A percentile compares a stretch with the other conserved stretches of the same genome.
These are phyloP conservation scores for Discostella stelligera DNA, from an alignment of 352 stramenopile genomes.

Conservation along the genomic window DNA sequence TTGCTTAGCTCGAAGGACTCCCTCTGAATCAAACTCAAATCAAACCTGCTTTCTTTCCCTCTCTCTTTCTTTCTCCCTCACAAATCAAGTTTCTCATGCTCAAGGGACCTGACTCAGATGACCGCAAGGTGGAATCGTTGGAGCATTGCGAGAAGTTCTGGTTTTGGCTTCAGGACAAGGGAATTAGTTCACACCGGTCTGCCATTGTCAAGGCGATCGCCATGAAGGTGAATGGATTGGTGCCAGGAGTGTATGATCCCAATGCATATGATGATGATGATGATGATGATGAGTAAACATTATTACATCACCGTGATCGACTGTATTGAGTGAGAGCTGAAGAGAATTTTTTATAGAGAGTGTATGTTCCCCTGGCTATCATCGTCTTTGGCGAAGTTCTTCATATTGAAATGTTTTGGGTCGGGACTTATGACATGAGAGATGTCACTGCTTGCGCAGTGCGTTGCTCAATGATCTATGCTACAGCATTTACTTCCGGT, in stretches of 20 bases:
- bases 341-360: not conserved
- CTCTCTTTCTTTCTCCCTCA: constrained; percentile 13
- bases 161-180: constrained; percentile 94
- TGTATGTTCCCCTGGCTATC: not conserved
- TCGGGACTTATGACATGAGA: not conserved
- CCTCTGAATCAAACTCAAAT: no score
- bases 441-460: not conserved
- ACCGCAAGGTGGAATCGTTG: constrained; percentile 88
- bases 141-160: constrained; percentile 96
- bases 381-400: not conserved
- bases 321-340: not conserved
- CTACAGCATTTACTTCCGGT: not conserved
- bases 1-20: no score
- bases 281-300: constrained; percentile 29
- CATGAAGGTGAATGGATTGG: constrained; percentile 96
- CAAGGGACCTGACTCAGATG: constrained; percentile 88
- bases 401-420: not conserved
- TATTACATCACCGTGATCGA: not conserved
- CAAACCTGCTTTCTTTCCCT: not conserved
- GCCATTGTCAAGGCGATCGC: constrained; percentile 96
- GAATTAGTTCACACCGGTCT: constrained; percentile 92
- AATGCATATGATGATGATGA: constrained; percentile 88
- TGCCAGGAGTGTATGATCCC: constrained; percentile 95
- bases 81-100: constrained; percentile 72
- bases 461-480: not conserved